Percentiles rank a stretch among this genome's conserved stretches.
Evolutionary conservation across 2,329 filamentous ascomycete genomes (phyloP).

Genomic region (Aspergillus neoniger): DNA sequence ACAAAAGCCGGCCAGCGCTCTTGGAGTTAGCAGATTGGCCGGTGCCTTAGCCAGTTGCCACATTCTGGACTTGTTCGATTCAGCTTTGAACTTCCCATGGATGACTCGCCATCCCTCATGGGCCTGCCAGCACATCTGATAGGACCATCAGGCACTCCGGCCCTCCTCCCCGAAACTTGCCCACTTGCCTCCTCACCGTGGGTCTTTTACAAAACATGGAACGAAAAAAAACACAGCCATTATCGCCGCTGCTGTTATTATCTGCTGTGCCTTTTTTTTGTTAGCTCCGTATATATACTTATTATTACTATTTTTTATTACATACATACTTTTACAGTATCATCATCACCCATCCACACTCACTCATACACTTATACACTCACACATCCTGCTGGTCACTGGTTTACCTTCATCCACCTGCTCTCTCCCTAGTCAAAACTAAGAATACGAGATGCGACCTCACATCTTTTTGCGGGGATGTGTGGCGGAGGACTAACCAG

Average conservation of each 20-base stretch:
- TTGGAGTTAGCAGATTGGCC: neutral
- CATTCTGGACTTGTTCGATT: constrained; percentile 2
- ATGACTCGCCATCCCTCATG: neutral
- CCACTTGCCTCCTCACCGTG: neutral
- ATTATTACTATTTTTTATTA: too few relatives aligned
- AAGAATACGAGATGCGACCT: neutral
- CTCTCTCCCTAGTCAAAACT: neutral
- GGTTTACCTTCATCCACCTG: neutral
- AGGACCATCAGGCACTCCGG: neutral
- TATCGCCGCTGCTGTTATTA: too few relatives aligned
- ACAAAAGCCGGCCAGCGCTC: neutral
- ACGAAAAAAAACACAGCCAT: neutral
- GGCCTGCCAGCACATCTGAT: neutral
- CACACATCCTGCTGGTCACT: neutral
- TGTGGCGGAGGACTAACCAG: neutral
- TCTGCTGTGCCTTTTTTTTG: too few relatives aligned
- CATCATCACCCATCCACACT: too few relatives aligned
- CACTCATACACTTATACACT: neutral
- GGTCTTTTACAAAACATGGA: neutral
- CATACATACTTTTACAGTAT: too few relatives aligned
- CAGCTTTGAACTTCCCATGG: neutral
- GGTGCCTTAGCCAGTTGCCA: neutral
- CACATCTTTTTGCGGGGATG: neutral
- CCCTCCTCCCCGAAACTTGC: neutral
- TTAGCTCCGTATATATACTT: too few relatives aligned